Percentiles rank a stretch among this genome's conserved stretches.
phyloP scores from a whole-genome alignment of 2,329 filamentous ascomycete genomes.

The Cladobotryum protrusum region DNA sequence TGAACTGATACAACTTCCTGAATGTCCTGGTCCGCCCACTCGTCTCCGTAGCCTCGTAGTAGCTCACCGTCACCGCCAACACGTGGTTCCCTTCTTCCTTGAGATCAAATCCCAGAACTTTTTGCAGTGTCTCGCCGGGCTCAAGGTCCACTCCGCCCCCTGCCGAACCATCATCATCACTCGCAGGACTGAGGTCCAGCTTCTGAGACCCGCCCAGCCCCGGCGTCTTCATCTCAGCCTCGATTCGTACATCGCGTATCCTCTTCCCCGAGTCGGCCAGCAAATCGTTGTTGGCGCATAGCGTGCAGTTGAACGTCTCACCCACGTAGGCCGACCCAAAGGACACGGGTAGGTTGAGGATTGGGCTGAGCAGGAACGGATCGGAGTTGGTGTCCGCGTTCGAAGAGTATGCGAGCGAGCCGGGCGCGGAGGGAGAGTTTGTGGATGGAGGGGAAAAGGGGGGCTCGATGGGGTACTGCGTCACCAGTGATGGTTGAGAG shows the following conservation, averaged over 20 bases:
- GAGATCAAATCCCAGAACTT: conserved; percentile 76
- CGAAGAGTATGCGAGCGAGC: conserved; percentile 65
- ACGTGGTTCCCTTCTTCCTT: conserved; percentile 94
- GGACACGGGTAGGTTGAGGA: conserved; percentile 78
- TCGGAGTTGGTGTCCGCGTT: conserved; percentile 41
- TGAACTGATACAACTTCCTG: conserved; percentile 92
- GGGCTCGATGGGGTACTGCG: conserved; percentile 58
- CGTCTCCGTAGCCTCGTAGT: conserved; percentile 76
- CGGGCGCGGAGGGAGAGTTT: conserved; percentile 43
- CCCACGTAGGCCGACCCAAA: conserved; percentile 95
- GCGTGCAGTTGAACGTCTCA: conserved; percentile 87
- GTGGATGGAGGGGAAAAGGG: conserved; percentile 36
- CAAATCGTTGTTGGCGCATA: conserved; percentile 89
- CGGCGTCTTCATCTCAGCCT: conserved; percentile 94
- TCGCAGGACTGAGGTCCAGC: conserved; percentile 49
- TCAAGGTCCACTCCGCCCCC: conserved; percentile 41
- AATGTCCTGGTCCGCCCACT: conserved; percentile 75
- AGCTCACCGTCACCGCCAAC: conserved; percentile 86
- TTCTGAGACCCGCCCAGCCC: conserved; percentile 51
- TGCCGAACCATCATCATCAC: conserved; percentile 10
- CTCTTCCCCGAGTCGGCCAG: conserved; percentile 31
- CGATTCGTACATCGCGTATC: conserved; percentile 72
- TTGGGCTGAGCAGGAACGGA: conserved; percentile 54
- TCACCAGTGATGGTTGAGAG: conserved; percentile 71
- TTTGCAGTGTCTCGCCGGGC: conserved; percentile 66